Base-by-base conservation (phyloP, 148 eudicot genomes). In the Spergularia bocconei region DNA sequence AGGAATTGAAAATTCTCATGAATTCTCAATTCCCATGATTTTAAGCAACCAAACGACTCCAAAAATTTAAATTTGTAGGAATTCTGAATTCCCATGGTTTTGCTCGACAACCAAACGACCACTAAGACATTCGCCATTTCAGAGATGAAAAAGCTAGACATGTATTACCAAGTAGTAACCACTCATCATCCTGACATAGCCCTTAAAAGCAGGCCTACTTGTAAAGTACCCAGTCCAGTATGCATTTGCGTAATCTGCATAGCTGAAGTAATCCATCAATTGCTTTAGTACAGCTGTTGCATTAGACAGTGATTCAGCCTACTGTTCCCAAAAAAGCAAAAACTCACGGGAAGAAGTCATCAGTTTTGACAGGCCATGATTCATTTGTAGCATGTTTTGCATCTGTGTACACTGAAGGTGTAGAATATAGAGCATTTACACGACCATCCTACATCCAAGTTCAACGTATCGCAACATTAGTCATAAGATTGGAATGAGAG, bases 141-240 rank as follows among this genome's bases (percentile, higher is more conserved):
- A 44, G 10, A 21, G 63, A 2, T 20, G 21, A 59, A 3, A 19
- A 25, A 59, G 21, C 29, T 20, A 59, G 13, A 59, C 10, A 44
- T 17, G 21, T 53, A 76, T 77, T 69, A 90, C 95, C 87, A 88
- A 69, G 80, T 90, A 88, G 75, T 90, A 90, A 67, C 87, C 81
- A 73, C 95, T 88, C 92, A 88, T 78, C 79, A 68, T 17, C 77
- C 92, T 84, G 57, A 90, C 90, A 80, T 90, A 90, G 54, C 90
- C 87, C 79, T 90, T 90, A 29, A 90, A 83, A 23, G 89, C 81
- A 17, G 92, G 92, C 77, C 95, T 88, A 85, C 95, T 90, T 41
- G 95, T 85, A 78, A 90, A 90, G 81, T 88, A 90, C 67, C 95
- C 95, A n/a, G 95, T 90, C 95, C 95, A 90, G 75, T 90, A 90